Conservation (phyloP, 2,329 filamentous ascomycete genomes). For the Bertia moriformis region DNA sequence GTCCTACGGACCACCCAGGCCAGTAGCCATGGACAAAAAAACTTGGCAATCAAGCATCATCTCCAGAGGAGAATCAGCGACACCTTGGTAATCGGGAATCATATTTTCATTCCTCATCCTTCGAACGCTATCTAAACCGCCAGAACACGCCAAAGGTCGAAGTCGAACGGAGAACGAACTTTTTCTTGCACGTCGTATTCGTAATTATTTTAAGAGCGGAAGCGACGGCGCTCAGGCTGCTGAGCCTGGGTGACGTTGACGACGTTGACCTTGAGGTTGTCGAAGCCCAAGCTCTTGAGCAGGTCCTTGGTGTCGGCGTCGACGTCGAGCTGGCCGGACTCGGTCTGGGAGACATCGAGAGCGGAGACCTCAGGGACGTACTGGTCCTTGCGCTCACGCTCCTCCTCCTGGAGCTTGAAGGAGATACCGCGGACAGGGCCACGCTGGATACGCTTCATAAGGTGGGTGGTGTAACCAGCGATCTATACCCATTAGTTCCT, state of each 20-base stretch:
- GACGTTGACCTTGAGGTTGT: slow-evolving; percentile 93
- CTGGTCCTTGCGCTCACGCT: slow-evolving; percentile 99
- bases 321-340: slow-evolving; percentile 85
- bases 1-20: too few relatives aligned
- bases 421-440: slow-evolving; percentile 98
- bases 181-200: slow-evolving; percentile 38
- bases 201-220: slow-evolving; percentile 39
- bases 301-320: slow-evolving; percentile 98
- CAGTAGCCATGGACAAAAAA: too few relatives aligned
- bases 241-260: slow-evolving; percentile 81
- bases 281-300: slow-evolving; percentile 97
- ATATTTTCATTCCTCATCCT: slow-evolving; percentile 17
- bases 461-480: slow-evolving; percentile 93
- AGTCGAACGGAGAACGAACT: slow-evolving; percentile 30
- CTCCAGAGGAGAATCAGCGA: slow-evolving; percentile 67
- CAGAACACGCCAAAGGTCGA: slow-evolving; percentile 6
- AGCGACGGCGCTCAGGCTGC: slow-evolving; percentile 64
- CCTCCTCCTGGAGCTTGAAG: slow-evolving; percentile 99
- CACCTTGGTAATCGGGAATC: slow-evolving; percentile 49
- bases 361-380: slow-evolving; percentile 98
- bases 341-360: slow-evolving; percentile 92
- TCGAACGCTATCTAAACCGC: slow-evolving; percentile 13
- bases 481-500: slow-evolving; percentile 37
- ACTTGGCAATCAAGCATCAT: slow-evolving; percentile 90
- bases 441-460: slow-evolving; percentile 99